Percentiles rank a stretch among this genome's conserved stretches.
phyloP scores from a whole-genome alignment of 345 rosid genomes.

The Linum lewisii region DNA sequence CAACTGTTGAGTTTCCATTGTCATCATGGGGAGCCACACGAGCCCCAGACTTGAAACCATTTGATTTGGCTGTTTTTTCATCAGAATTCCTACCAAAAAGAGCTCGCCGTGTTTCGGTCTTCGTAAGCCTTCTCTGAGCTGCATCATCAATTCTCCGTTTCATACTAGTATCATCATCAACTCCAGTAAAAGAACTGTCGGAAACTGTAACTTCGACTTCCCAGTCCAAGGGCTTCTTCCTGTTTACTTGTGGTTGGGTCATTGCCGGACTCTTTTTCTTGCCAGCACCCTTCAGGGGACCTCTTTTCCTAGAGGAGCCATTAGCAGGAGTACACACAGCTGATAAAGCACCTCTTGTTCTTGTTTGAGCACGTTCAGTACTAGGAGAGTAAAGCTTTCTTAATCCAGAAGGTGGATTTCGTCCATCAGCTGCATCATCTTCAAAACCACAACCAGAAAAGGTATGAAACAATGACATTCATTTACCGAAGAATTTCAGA shows the following conservation, averaged over 20 bases:
- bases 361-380: slow-evolving; percentile 18
- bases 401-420: slow-evolving; percentile 26
- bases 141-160: slow-evolving; percentile 24
- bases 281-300: slow-evolving; percentile 33
- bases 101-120: slow-evolving; percentile 34
- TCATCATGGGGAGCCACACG: slow-evolving; percentile 48
- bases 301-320: slow-evolving; percentile 39
- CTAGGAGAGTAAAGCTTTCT: slow-evolving; percentile 28
- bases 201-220: slow-evolving; percentile 39
- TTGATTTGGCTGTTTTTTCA: slow-evolving; percentile 38
- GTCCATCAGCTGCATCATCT: slow-evolving; percentile 58
- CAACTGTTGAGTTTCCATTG: slow-evolving; percentile 22
- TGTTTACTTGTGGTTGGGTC: slow-evolving; percentile 20
- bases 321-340: slow-evolving; percentile 40
- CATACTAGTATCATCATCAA: slow-evolving; percentile 17
- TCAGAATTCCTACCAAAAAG: slow-evolving; percentile 41
- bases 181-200: slow-evolving; percentile 19
- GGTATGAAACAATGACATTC: neutral
- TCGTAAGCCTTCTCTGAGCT: slow-evolving; percentile 19
- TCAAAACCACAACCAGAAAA: slow-evolving; percentile 8
- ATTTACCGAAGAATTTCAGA: neutral
- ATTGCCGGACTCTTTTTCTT: slow-evolving; percentile 32
- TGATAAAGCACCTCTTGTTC: slow-evolving; percentile 29
- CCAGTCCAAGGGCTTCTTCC: slow-evolving; percentile 47
- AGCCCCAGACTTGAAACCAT: slow-evolving; percentile 46